These are phyloP conservation scores for Sisymbrium irio DNA, from an alignment of 345 rosid species.

Conservation along the genomic window DNA sequence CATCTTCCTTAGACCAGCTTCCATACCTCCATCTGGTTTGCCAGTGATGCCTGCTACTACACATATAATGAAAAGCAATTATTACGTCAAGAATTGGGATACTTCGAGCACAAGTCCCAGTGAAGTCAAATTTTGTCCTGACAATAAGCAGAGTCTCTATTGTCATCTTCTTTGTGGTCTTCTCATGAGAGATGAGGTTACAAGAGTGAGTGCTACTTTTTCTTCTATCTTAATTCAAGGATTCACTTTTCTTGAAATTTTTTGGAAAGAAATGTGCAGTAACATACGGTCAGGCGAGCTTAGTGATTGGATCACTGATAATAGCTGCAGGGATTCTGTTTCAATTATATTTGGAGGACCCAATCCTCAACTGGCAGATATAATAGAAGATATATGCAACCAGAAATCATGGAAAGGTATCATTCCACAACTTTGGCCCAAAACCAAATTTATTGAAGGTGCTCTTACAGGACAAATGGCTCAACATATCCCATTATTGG, in stretches of 20 bases:
- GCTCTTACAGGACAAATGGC: conserved; percentile 75
- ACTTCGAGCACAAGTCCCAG: conserved; percentile 52
- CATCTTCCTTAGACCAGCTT: neutral
- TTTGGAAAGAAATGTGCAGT: conserved; percentile 53
- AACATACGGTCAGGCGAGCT: conserved; percentile 48
- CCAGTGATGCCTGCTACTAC: neutral
- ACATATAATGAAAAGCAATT: conserved; percentile 37
- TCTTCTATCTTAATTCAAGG: conserved; percentile 55
- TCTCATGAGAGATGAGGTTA: conserved; percentile 48
- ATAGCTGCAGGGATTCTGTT: conserved; percentile 38
- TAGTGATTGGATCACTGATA: conserved; percentile 62
- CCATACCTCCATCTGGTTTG: conserved; percentile 14
- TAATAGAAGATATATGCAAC: conserved; percentile 40
- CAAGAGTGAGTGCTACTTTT: conserved; percentile 44
- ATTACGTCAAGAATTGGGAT: conserved; percentile 40
- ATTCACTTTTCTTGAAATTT: conserved; percentile 55
- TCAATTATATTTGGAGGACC: conserved; percentile 34
- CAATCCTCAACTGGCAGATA: conserved; percentile 44
- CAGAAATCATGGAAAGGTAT: conserved; percentile 64
- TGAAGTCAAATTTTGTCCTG: conserved; percentile 56
- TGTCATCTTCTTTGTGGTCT: conserved; percentile 66
- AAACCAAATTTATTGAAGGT: conserved; percentile 52
- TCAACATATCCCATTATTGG: conserved; percentile 56
- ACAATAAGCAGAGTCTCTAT: conserved; percentile 67
- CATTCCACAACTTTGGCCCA: conserved; percentile 59